Percentiles rank a stretch among this genome's conserved stretches.
Conservation (phyloP, 2,329 filamentous ascomycete species). For the Ceratocystis harringtonii region DNA sequence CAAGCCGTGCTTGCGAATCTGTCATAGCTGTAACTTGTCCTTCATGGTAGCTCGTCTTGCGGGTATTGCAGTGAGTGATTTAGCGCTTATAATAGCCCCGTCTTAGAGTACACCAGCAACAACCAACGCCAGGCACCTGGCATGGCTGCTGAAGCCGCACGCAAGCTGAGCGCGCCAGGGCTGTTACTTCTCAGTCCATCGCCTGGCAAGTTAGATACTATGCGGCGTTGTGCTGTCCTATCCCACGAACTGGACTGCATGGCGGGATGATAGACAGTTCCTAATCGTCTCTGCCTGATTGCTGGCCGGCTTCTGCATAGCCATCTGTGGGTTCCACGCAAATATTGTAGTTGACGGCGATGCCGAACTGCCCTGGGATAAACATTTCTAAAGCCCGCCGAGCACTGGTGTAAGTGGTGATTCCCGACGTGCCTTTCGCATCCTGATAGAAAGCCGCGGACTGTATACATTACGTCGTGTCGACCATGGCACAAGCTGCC, state of each 20-base stretch:
- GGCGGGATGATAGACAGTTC: slow-evolving; percentile 62
- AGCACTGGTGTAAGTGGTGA: slow-evolving; percentile 36
- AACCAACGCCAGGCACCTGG: slow-evolving; percentile 47
- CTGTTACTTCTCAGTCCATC: background rate
- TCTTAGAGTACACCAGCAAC: slow-evolving; percentile 49
- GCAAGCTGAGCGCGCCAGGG: background rate
- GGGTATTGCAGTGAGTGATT: slow-evolving; percentile 48
- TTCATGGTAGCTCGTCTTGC: slow-evolving; percentile 43
- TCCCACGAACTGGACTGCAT: slow-evolving; percentile 41
- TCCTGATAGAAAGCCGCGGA: slow-evolving; percentile 52
- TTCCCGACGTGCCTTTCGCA: slow-evolving; percentile 26
- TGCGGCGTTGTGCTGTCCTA: background rate
- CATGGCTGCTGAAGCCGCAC: slow-evolving; percentile 24
- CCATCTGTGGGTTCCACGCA: slow-evolving; percentile 39
- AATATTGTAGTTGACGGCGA: slow-evolving; percentile 45
- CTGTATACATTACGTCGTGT: slow-evolving; percentile 57
- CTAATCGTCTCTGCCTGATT: slow-evolving; percentile 58
- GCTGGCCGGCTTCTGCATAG: slow-evolving; percentile 29
- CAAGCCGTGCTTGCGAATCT: slow-evolving; percentile 33
- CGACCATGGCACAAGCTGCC: slow-evolving; percentile 50
- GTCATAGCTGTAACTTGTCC: slow-evolving; percentile 35
- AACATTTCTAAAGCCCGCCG: slow-evolving; percentile 59
- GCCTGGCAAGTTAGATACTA: no score
- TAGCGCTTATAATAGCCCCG: slow-evolving; percentile 38
- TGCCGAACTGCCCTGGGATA: slow-evolving; percentile 45